Conservation (phyloP, 2,329 filamentous ascomycete species). For the Elsinoe perseae region DNA sequence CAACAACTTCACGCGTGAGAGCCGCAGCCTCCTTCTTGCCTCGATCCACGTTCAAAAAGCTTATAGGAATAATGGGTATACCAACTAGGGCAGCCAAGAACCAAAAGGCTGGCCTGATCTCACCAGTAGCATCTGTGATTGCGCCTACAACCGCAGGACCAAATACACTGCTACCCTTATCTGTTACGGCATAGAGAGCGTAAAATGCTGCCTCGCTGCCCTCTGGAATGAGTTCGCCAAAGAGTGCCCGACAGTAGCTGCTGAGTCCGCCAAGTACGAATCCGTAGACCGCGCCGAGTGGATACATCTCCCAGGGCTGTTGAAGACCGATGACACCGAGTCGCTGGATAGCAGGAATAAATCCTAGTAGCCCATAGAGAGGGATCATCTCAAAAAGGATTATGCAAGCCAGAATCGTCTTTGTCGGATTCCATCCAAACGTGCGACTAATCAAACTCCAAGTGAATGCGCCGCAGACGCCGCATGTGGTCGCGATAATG, state of each 20-base stretch:
- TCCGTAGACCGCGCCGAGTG: conserved; percentile 81
- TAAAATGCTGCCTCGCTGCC: conserved; percentile 96
- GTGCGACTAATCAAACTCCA: conserved; percentile 73
- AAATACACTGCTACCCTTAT: conserved; percentile 91
- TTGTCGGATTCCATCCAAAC: conserved; percentile 64
- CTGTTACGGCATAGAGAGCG: conserved; percentile 91
- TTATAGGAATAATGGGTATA: conserved; percentile 75
- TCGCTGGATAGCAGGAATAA: conserved; percentile 67
- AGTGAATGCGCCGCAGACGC: conserved; percentile 78
- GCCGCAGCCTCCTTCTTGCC: conserved; percentile 37
- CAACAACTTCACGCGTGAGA: conserved; percentile 30
- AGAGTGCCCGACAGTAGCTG: conserved; percentile 85
- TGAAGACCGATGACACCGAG: conserved; percentile 80
- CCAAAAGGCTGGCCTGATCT: conserved; percentile 64
- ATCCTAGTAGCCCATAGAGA: conserved; percentile 81
- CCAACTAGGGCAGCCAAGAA: conserved; percentile 82
- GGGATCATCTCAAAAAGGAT: conserved; percentile 86
- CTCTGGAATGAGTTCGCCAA: conserved; percentile 85
- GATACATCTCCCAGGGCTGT: conserved; percentile 95
- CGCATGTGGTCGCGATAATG: conserved; percentile 77
- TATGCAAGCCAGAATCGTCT: conserved; percentile 90
- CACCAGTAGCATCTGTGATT: conserved; percentile 66
- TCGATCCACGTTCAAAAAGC: conserved; percentile 70
- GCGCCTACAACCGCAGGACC: conserved; percentile 87
- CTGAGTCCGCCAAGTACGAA: conserved; percentile 89